Evolutionary conservation across 2,329 filamentous ascomycete species (phyloP).

Genomic region (Gaeumannomyces sp.): DNA sequence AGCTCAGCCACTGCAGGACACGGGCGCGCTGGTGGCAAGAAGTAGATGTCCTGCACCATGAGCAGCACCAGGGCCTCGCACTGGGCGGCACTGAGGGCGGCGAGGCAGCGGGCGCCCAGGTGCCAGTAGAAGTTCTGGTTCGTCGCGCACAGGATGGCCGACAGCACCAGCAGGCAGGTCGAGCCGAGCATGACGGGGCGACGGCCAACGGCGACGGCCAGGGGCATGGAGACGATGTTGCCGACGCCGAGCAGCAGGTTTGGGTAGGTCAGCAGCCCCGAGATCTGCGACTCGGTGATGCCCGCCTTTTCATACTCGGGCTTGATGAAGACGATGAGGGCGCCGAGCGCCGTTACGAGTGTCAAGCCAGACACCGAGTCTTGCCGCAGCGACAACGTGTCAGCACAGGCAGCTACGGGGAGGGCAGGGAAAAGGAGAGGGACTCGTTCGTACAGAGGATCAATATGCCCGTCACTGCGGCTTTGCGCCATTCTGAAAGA

Average conservation of each 20-base stretch:
- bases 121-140: constrained; percentile 29
- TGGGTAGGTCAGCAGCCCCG: constrained; percentile 27
- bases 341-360: constrained; percentile 15
- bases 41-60: constrained; percentile 13
- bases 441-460: constrained; percentile 20
- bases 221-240: constrained; percentile 30
- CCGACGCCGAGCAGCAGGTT: constrained; percentile 33
- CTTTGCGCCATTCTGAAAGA: constrained; percentile 25
- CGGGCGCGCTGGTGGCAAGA: constrained; percentile 11
- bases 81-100: constrained; percentile 30
- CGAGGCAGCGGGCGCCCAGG: constrained; percentile 29
- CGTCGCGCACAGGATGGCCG: constrained; percentile 28
- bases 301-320: constrained; percentile 21
- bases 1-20: constrained; percentile 11
- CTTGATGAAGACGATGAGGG: constrained; percentile 22
- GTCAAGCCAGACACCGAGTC: constrained; percentile 4
- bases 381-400: background rate
- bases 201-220: constrained; percentile 31
- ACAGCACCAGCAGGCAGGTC: constrained; percentile 24
- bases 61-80: constrained; percentile 32
- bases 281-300: constrained; percentile 5
- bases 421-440: background rate
- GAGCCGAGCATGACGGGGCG: constrained; percentile 28
- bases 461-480: constrained; percentile 22
- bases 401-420: constrained; percentile 10